These are phyloP conservation scores for Pseudopediastrum boryanum DNA, from an alignment of 139 green algal species.

Conservation along the genomic window DNA sequence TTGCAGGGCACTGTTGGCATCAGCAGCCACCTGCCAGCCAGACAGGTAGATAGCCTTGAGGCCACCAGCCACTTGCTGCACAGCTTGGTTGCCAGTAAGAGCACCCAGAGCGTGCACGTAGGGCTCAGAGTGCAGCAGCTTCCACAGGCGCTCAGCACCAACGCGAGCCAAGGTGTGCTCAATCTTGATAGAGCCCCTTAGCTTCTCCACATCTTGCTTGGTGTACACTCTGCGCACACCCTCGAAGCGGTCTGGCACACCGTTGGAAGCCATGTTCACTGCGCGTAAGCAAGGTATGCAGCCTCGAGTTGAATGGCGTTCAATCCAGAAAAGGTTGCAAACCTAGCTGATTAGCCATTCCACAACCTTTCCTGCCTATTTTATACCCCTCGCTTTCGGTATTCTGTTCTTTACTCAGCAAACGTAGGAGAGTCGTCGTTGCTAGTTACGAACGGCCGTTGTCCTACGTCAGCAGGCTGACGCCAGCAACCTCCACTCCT, in stretches of 20 bases:
- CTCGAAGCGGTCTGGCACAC: slow-evolving; percentile 41
- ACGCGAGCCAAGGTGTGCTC: slow-evolving; percentile 71
- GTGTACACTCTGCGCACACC: slow-evolving; percentile 54
- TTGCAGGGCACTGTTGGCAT: slow-evolving; percentile 71
- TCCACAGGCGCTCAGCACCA: slow-evolving; percentile 79
- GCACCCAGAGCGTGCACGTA: slow-evolving; percentile 82
- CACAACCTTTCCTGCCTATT: no score
- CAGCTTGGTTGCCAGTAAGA: slow-evolving; percentile 53
- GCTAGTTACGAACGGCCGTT: no score
- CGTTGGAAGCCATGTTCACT: slow-evolving; percentile 12
- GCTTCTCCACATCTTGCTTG: slow-evolving; percentile 64
- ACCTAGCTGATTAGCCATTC: no score
- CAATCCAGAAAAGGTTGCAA: no score
- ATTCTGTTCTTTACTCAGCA: no score
- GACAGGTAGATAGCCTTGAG: slow-evolving; percentile 92
- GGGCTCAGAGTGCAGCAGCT: slow-evolving; percentile 63
- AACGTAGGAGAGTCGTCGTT: no score
- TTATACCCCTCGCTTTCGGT: no score
- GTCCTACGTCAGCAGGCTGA: no score
- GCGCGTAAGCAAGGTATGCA: no score
- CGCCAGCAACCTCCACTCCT: no score
- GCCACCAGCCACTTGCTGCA: slow-evolving; percentile 46
- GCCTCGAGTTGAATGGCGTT: no score
- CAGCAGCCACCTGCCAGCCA: slow-evolving; percentile 88
- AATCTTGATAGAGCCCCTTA: slow-evolving; percentile 75